Evolutionary conservation across 192 early-diverging fungal species (phyloP).

Genomic region (Entomortierella beljakovae): DNA sequence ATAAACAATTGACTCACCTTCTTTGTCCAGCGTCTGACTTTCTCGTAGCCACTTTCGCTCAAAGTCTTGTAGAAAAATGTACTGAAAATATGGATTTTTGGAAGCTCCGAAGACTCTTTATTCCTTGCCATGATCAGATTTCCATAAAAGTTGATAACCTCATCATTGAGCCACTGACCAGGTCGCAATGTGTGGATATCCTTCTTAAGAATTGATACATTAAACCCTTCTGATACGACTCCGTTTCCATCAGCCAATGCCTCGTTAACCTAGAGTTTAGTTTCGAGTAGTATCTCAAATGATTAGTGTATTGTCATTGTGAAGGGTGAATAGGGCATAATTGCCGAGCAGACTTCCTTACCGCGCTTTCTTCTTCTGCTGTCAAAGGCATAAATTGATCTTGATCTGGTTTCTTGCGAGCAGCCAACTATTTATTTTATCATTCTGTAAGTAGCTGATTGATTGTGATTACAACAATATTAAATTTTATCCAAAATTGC

Average conservation of each 20-base stretch:
- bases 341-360: background rate
- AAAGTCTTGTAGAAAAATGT: constrained; percentile 91
- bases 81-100: constrained; percentile 88
- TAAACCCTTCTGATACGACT: constrained; percentile 63
- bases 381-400: constrained; percentile 14
- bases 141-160: constrained; percentile 96
- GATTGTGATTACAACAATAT: no score
- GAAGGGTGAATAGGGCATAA: background rate
- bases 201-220: constrained; percentile 64
- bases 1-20: constrained; percentile 48
- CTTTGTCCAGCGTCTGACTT: constrained; percentile 86
- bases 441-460: no score
- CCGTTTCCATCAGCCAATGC: constrained; percentile 26
- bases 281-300: background rate
- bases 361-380: constrained; percentile 24
- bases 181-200: constrained; percentile 81
- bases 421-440: constrained; percentile 18
- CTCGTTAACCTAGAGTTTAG: constrained; percentile 2
- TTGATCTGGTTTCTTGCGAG: background rate
- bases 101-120: constrained; percentile 52
- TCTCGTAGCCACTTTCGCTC: constrained; percentile 72
- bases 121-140: constrained; percentile 79
- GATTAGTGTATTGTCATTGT: no score
- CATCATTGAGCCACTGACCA: constrained; percentile 93
- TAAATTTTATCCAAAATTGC: no score